Evolutionary conservation across 163 green algal genomes (phyloP).

Genomic region (Chlamydomonas reinhardtii): DNA sequence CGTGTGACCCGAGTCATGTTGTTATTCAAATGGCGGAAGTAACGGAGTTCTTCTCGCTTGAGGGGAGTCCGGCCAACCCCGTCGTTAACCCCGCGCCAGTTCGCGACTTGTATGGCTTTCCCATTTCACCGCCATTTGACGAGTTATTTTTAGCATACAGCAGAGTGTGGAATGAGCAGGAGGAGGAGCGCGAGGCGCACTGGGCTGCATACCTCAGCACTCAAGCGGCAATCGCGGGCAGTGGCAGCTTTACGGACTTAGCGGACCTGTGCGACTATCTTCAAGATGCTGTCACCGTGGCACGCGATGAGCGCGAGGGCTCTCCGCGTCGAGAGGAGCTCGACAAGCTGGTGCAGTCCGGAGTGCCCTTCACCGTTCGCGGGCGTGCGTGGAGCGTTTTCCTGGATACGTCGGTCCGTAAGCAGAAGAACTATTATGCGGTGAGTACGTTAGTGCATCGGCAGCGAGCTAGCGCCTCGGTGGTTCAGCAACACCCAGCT

Average conservation of each 20-base stretch:
- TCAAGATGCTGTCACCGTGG: conserved; percentile 14
- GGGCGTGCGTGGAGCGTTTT: conserved; percentile 39
- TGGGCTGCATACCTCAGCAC: conserved; percentile 64
- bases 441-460: not conserved
- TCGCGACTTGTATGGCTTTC: conserved; percentile 40
- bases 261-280: conserved; percentile 22
- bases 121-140: conserved; percentile 61
- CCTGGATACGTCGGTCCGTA: conserved; percentile 44
- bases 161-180: conserved; percentile 70
- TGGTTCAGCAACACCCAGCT: not conserved
- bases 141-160: conserved; percentile 62
- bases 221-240: not conserved
- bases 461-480: not conserved
- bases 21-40: conserved; percentile 1
- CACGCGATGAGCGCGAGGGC: not conserved
- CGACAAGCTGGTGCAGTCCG: conserved; percentile 16
- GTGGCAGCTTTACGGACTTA: conserved; percentile 21
- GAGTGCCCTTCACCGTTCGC: conserved; percentile 37
- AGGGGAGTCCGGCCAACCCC: conserved; percentile 10
- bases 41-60: conserved; percentile 25
- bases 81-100: not conserved
- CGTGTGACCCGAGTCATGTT: not conserved
- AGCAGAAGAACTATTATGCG: conserved; percentile 48
- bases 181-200: conserved; percentile 61
- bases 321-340: not conserved